Evolutionary conservation across 352 stramenopile genomes (phyloP).

Genomic region (Phytophthora lateralis): DNA sequence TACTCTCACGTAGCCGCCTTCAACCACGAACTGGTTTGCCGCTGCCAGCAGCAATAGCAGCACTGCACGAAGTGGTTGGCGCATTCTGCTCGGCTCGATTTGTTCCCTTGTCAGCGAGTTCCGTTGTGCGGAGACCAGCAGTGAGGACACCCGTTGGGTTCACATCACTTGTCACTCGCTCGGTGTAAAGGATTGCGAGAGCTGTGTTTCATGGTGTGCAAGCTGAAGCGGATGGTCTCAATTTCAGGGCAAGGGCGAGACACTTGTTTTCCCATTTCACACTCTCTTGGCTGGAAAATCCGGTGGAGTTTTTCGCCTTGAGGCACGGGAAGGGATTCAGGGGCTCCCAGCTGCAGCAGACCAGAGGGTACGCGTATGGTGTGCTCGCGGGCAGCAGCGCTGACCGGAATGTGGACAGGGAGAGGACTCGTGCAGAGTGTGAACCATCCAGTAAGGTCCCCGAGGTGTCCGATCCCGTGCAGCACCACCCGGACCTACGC

Average conservation of each 20-base stretch:
- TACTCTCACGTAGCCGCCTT: constrained; percentile 8
- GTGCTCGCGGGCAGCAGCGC: background rate
- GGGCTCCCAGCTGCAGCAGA: constrained; percentile 9
- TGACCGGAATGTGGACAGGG: constrained; percentile 5
- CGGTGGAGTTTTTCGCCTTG: constrained; percentile 10
- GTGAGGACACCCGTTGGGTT: constrained; percentile 12
- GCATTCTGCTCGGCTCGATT: constrained; percentile 13
- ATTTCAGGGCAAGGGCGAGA: constrained; percentile 12
- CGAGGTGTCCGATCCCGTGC: background rate
- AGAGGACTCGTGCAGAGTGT: constrained; percentile 8
- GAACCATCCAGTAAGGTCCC: constrained; percentile 16
- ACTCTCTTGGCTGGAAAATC: constrained; percentile 26
- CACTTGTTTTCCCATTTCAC: constrained; percentile 16
- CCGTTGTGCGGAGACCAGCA: constrained; percentile 9
- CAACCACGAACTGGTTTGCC: constrained; percentile 3
- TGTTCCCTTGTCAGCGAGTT: constrained; percentile 17
- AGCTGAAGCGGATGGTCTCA: constrained; percentile 1
- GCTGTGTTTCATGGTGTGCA: constrained; percentile 16
- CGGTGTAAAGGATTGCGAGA: constrained; percentile 21
- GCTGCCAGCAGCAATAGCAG: constrained; percentile 3
- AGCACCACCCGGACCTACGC: constrained; percentile 2
- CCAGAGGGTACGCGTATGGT: constrained; percentile 8
- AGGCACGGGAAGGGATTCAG: too few species aligned
- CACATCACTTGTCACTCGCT: background rate
- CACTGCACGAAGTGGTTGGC: background rate